Evolutionary conservation across 257 asterid species (phyloP), one percentile per base, ranked within the genome.

Genomic region (Lithospermum erythrorhizon): DNA sequence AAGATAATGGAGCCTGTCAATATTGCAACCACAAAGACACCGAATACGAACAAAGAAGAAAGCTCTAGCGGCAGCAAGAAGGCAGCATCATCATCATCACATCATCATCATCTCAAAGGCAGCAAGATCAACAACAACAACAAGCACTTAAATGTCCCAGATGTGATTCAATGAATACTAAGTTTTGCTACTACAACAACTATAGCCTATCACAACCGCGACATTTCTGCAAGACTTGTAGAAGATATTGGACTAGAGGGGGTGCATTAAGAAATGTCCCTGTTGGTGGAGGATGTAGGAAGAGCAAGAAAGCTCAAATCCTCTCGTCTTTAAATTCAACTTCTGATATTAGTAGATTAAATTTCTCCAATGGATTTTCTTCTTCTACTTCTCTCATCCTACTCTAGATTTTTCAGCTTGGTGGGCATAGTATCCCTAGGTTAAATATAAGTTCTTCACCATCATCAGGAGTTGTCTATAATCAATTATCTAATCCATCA

Each of bases 121-220:
- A 11, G 4, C 49, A 27, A 27, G 32, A 27, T 0, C 32, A 68
- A 73, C 73, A 78, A 0, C 94, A 78, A 18, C 87, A 78, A 55
- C 81, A 78, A 13, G 60, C 76, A 25, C 80, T 73, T 47, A 83
- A 79, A 67, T 91, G 98, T 79, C 98, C 96, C 0, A 71, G 98
- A 61, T 91, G 98, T 20, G 96, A 91, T 58, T 91, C 98, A 0
- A 79, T 85, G 1, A 91, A 88, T 79, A 91, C 98, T 29, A 90
- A 90, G 64, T 90, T 90, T 55, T 90, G 98, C 71, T 90, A 90
- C 83, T 90, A 83, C 85, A 90, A 90, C 81, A 90, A 90, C 47
- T 90, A 90, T 70, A 83, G 94, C 75, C 84, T 91, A 55, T 59
- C 96, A 0, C 98, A 91, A 76, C 96, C 98, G 0, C 67, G 98